These are phyloP conservation scores for Yarrowia porcina DNA, from an alignment of 805 yeast species.

Conservation along the genomic window DNA sequence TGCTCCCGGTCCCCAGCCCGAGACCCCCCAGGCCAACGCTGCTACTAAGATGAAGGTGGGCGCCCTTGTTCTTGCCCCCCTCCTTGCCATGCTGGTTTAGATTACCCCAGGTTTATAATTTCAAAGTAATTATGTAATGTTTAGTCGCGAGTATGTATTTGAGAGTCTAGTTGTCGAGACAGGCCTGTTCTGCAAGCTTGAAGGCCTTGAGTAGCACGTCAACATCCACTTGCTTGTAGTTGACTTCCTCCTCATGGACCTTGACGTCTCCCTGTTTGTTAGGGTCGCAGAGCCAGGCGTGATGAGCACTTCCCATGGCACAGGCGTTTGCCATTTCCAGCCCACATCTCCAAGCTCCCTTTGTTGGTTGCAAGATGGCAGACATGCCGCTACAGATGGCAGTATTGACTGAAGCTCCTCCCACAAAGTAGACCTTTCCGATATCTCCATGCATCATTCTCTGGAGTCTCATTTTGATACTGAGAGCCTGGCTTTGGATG, in stretches of 20 bases:
- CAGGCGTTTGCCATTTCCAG: conserved; percentile 85
- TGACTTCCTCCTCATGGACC: conserved; percentile 3
- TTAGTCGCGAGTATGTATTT: no score
- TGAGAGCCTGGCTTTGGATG: conserved; percentile 81
- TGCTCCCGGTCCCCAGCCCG: not conserved
- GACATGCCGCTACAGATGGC: conserved; percentile 69
- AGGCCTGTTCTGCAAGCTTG: not conserved
- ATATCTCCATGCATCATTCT: conserved; percentile 57
- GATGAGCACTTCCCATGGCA: conserved; percentile 68
- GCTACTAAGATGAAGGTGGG: not conserved
- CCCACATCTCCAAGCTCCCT: conserved; percentile 54
- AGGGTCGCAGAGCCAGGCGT: conserved; percentile 16
- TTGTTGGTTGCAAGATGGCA: conserved; percentile 60
- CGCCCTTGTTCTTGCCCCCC: not conserved
- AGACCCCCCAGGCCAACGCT: conserved; percentile 13
- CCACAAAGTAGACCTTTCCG: conserved; percentile 68
- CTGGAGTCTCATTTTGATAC: conserved; percentile 75
- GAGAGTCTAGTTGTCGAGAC: not conserved
- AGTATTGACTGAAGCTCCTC: conserved; percentile 76
- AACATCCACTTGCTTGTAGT: not conserved
- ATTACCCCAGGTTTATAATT: not conserved
- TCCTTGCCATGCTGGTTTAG: conserved; percentile 1
- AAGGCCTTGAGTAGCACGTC: conserved; percentile 8
- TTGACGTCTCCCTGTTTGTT: not conserved
- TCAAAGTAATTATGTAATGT: not conserved